A percentile compares a stretch with the other conserved stretches of the same genome.
Conservation (phyloP, 164 flowering plant species). For the Vitis labrusca region DNA sequence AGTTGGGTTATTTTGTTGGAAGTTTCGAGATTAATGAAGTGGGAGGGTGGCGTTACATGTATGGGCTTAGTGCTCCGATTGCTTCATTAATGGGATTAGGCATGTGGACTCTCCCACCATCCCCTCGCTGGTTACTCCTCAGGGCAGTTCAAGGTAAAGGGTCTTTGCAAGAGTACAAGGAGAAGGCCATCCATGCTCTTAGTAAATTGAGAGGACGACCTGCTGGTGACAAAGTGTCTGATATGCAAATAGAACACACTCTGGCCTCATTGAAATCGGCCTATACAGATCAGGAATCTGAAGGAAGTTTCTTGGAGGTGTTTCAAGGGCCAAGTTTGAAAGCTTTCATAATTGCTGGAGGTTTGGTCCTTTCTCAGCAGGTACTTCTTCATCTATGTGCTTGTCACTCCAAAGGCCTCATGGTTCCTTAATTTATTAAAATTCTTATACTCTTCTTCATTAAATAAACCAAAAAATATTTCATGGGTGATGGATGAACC, state of each 20-base stretch:
- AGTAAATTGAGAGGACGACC: slow-evolving; percentile 78
- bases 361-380: slow-evolving; percentile 92
- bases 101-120: slow-evolving; percentile 82
- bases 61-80: slow-evolving; percentile 68
- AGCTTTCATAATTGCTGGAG: slow-evolving; percentile 92
- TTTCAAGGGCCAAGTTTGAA: slow-evolving; percentile 85
- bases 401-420: neutral
- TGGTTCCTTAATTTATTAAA: neutral
- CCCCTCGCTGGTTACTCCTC: slow-evolving; percentile 93
- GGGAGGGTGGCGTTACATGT: slow-evolving; percentile 98
- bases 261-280: slow-evolving; percentile 65
- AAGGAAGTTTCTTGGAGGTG: slow-evolving; percentile 76
- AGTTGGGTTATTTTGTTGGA: slow-evolving; percentile 90
- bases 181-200: slow-evolving; percentile 66
- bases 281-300: slow-evolving; percentile 57
- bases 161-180: slow-evolving; percentile 61
- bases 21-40: slow-evolving; percentile 63
- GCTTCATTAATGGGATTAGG: slow-evolving; percentile 87
- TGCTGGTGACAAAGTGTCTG: slow-evolving; percentile 66
- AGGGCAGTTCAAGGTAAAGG: slow-evolving; percentile 90
- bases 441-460: neutral
- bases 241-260: slow-evolving; percentile 81
- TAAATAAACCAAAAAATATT: neutral
- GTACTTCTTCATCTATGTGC: slow-evolving; percentile 28
- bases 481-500: neutral